Conservation (phyloP, 2,329 filamentous ascomycete species). For the Fusarium mexicanum region DNA sequence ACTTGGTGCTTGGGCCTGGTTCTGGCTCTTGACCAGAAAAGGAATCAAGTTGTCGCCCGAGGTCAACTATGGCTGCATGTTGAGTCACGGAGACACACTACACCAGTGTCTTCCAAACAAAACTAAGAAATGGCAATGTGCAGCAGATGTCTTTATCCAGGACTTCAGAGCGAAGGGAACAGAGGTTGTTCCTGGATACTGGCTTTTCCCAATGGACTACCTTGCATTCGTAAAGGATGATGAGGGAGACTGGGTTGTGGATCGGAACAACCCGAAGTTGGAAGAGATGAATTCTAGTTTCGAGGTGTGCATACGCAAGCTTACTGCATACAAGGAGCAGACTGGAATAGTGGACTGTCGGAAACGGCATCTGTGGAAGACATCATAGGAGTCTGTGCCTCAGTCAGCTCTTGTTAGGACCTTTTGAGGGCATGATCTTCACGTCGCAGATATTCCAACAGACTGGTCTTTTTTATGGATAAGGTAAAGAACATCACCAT, state of each 20-base stretch:
- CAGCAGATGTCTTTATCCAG: neutral
- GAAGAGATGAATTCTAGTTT: neutral
- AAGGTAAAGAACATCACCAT: no score
- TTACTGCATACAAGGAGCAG: neutral
- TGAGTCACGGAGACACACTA: neutral
- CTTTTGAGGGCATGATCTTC: neutral
- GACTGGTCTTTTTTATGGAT: rapidly evolving
- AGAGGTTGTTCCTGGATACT: neutral
- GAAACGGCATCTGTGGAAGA: neutral
- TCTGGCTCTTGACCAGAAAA: neutral
- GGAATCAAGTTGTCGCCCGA: neutral
- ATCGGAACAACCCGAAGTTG: neutral
- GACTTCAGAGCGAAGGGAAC: neutral
- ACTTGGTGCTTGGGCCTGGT: neutral
- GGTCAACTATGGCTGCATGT: neutral
- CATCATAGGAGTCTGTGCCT: rapidly evolving
- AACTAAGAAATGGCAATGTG: neutral
- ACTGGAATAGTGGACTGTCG: neutral
- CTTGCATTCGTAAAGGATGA: neutral
- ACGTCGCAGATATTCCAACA: rapidly evolving
- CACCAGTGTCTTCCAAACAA: neutral
- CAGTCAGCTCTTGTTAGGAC: rapidly evolving
- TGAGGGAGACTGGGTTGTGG: rapidly evolving
- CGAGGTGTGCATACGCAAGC: neutral
- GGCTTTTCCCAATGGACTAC: neutral